Evolutionary conservation across 2,329 filamentous ascomycete species (phyloP).

Genomic region (Sporothrix phasma): DNA sequence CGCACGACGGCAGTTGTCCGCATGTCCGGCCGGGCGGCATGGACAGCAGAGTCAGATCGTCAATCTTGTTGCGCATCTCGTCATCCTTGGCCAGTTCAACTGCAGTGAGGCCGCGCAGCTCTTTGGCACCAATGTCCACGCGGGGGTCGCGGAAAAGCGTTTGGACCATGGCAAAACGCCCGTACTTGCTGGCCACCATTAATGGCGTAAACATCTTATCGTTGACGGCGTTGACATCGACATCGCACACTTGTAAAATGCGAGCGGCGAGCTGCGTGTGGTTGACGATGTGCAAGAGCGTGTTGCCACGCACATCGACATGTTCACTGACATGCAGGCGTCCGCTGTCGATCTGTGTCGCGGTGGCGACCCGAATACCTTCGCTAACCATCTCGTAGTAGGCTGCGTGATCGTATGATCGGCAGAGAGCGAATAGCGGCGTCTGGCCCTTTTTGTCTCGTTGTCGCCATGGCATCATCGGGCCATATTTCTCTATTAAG

Average conservation of each 20-base stretch:
- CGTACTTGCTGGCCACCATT: conserved; percentile 98
- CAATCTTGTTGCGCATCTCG: conserved; percentile 90
- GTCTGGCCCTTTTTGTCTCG: conserved; percentile 96
- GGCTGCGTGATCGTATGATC: conserved; percentile 85
- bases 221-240: conserved; percentile 92
- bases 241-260: conserved; percentile 75
- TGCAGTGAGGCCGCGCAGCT: conserved; percentile 79
- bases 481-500: conserved; percentile 67
- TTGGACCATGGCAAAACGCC: conserved; percentile 84
- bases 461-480: conserved; percentile 74
- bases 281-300: conserved; percentile 88
- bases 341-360: conserved; percentile 64
- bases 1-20: conserved; percentile 87
- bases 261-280: conserved; percentile 65
- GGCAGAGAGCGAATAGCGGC: conserved; percentile 88
- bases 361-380: conserved; percentile 64
- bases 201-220: conserved; percentile 90
- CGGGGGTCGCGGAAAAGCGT: conserved; percentile 78
- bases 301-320: conserved; percentile 86
- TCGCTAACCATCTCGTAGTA: conserved; percentile 82
- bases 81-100: conserved; percentile 97
- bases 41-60: conserved; percentile 81
- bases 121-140: conserved; percentile 75
- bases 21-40: conserved; percentile 59
- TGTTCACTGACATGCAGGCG: conserved; percentile 89